Evolutionary conservation across 2,329 filamentous ascomycete species (phyloP).

Genomic region (Juglanconis oblonga): DNA sequence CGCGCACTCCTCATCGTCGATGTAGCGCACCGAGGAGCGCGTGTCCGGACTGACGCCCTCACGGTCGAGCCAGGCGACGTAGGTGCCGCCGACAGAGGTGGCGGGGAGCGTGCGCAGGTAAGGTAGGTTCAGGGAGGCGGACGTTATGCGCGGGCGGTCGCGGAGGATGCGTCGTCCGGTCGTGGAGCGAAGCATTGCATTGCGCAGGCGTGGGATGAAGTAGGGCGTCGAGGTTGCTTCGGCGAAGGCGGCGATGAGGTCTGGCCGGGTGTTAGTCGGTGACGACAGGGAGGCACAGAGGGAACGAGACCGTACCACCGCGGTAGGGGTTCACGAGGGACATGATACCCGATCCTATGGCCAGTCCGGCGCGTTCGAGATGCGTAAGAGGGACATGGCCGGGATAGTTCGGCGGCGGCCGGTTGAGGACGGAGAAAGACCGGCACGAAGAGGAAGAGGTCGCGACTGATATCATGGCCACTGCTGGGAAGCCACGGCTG

Average conservation of each 20-base stretch:
- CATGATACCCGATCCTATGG: slow-evolving; percentile 60
- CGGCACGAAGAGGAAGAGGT: slow-evolving; percentile 3
- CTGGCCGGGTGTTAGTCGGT: slow-evolving; percentile 39
- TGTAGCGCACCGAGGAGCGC: slow-evolving; percentile 76
- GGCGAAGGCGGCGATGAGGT: slow-evolving; percentile 91
- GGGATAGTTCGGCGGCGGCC: slow-evolving; percentile 82
- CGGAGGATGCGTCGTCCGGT: slow-evolving; percentile 90
- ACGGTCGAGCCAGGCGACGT: slow-evolving; percentile 87
- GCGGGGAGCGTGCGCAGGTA: slow-evolving; percentile 69
- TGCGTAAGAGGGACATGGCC: slow-evolving; percentile 86
- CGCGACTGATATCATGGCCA: background rate
- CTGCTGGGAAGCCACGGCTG: background rate
- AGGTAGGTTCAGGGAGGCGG: slow-evolving; percentile 63
- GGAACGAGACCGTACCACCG: slow-evolving; percentile 53
- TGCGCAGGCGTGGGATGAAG: slow-evolving; percentile 88
- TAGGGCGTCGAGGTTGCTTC: slow-evolving; percentile 93
- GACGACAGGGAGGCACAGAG: background rate
- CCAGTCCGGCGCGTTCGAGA: slow-evolving; percentile 72
- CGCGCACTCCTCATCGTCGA: slow-evolving; percentile 92
- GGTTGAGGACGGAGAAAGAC: slow-evolving; percentile 77
- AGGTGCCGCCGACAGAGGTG: slow-evolving; percentile 76
- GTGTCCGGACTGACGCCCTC: slow-evolving; percentile 94
- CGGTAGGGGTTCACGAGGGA: slow-evolving; percentile 74
- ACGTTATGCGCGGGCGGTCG: slow-evolving; percentile 84
- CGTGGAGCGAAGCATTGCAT: slow-evolving; percentile 81